These are phyloP conservation scores for Lasiodiplodia citricola DNA, from an alignment of 2,329 filamentous ascomycete species.

Conservation along the genomic window DNA sequence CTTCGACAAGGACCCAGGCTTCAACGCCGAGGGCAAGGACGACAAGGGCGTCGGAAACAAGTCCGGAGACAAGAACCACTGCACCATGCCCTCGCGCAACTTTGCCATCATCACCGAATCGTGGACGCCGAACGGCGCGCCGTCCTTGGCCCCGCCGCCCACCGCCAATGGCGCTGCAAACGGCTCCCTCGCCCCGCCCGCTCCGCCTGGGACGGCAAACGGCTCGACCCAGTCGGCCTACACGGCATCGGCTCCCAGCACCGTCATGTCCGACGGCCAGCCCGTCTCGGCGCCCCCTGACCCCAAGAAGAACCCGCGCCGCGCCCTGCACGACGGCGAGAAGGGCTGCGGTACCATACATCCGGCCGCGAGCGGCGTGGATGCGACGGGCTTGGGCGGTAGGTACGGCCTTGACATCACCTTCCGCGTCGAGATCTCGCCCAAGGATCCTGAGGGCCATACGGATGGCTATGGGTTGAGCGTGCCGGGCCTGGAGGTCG, in stretches of 20 bases:
- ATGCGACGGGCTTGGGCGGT: constrained; percentile 50
- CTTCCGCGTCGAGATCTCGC: constrained; percentile 55
- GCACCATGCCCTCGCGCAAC: constrained; percentile 78
- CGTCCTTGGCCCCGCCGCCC: constrained; percentile 17
- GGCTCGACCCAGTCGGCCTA: constrained; percentile 35
- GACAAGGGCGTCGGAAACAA: constrained; percentile 55
- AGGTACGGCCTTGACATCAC: constrained; percentile 53
- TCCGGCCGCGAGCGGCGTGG: constrained; percentile 64
- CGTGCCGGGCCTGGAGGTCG: constrained; percentile 49
- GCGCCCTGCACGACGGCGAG: constrained; percentile 75
- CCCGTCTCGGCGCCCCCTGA: constrained; percentile 31
- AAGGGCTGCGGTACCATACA: constrained; percentile 78
- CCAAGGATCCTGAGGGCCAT: constrained; percentile 48
- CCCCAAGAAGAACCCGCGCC: constrained; percentile 64
- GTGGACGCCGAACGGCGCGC: constrained; percentile 34
- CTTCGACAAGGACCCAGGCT: constrained; percentile 65
- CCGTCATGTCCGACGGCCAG: constrained; percentile 5
- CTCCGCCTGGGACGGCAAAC: constrained; percentile 32
- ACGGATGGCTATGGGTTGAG: constrained; percentile 58
- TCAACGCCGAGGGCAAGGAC: constrained; percentile 54
- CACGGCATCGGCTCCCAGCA: background rate
- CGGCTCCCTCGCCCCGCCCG: constrained; percentile 20
- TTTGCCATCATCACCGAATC: constrained; percentile 68
- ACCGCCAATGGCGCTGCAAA: constrained; percentile 34
- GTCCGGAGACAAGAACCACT: constrained; percentile 75